Evolutionary conservation across 2,329 filamentous ascomycete species (phyloP), one percentile per base, ranked within the genome.

Genomic region (Cladosporium oxysporum): DNA sequence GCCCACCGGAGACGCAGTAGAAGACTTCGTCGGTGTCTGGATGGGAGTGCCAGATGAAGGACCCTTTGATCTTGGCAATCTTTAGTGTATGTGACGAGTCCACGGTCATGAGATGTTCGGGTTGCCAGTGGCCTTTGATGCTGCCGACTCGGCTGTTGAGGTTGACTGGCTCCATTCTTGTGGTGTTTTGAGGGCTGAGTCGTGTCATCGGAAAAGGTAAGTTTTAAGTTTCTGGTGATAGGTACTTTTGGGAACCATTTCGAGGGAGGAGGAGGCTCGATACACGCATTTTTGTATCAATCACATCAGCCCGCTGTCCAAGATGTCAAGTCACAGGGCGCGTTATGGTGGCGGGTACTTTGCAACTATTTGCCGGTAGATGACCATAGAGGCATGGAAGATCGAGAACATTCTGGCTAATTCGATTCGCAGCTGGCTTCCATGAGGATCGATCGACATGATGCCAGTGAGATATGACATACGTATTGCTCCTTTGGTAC

Each of bases 11-110:
- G 0, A 82, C 62, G 7, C 79, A 65, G 53, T 80, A 80, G 61
- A 81, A 82, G 1, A 80, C 67, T 33, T 82, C 79, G 53, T 81
- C 80, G 1, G 79, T 78, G 6, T 79, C 74, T 0, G 76, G 76
- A 53, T 81, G 80, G 0, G 77, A 71, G 58, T 82, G 80, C 74
- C 78, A 81, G 26, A 81, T 75, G 52, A 81, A 81, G 14, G 70
- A 68, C 1, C 78, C 79, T 64, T 79, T 73, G 6, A 80, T 74
- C 28, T 78, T 79, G 60, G 77, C 79, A 52, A 81, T 71, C 68
- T 81, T 79, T 59, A 82, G 74, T 31, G 81, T 77, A 26, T 78
- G 58, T 55, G 74, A 74, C n/a, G 76, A 71, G 68, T 80, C 79
- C 12, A 69, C 41, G 16, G 66, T 69, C 29, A 66, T 53, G 58